phyloP scores from a whole-genome alignment of 177 flowering plant genomes.

The Vitis hybrid region DNA sequence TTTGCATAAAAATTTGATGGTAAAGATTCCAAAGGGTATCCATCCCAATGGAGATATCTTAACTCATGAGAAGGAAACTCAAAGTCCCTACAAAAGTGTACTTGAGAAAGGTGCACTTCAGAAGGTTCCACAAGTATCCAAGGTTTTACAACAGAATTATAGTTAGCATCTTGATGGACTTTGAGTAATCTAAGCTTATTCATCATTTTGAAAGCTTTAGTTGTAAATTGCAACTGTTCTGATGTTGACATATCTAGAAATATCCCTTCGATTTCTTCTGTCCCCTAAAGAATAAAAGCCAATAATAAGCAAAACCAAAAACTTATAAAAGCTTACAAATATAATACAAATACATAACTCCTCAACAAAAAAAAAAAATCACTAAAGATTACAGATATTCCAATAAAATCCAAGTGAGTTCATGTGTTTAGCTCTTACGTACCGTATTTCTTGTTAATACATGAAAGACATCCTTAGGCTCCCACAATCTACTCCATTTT shows the following conservation, averaged over 20 bases:
- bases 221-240: background rate
- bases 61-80: conserved; percentile 3
- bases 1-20: background rate
- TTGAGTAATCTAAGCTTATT: conserved; percentile 8
- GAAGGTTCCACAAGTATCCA: no score
- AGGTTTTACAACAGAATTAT: no score
- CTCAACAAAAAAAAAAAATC: no score
- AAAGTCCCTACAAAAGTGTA: background rate
- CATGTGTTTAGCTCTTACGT: no score
- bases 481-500: no score
- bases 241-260: background rate
- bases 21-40: conserved; percentile 5
- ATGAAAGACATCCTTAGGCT: no score
- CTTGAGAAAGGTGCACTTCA: background rate
- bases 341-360: no score
- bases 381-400: no score
- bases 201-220: conserved; percentile 9
- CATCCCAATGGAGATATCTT: conserved; percentile 4
- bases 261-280: conserved; percentile 12
- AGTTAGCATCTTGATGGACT: no score
- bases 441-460: background rate
- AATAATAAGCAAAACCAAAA: background rate
- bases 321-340: background rate
- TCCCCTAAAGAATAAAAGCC: conserved; percentile 2
- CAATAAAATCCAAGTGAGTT: no score